Conservation (phyloP, 768 basidiomycete species). For the Butyriboletus loyo region DNA sequence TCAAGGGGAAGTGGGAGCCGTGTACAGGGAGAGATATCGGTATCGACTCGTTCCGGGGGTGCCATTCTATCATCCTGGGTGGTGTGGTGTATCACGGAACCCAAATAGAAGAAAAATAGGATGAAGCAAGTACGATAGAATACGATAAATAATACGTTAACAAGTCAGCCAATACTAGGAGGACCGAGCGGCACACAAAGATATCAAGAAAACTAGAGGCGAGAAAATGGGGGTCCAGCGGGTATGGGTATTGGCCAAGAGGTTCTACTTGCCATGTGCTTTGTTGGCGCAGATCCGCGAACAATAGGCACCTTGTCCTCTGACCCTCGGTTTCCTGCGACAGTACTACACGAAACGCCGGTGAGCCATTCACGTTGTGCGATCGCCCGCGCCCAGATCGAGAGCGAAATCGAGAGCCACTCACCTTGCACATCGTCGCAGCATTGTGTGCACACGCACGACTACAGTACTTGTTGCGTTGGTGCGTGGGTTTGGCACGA, state of each 20-base stretch:
- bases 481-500: conserved; percentile 54
- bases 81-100: not conserved
- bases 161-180: not conserved
- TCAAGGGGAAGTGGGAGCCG: too few relatives aligned
- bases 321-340: conserved; percentile 15
- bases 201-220: not conserved
- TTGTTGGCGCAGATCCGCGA: conserved; percentile 26
- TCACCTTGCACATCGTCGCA: conserved; percentile 24
- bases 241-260: not conserved
- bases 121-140: not conserved
- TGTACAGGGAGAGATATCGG: too few relatives aligned
- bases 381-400: not conserved
- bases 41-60: conserved; percentile 46
- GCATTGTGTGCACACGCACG: conserved; percentile 56
- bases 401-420: not conserved
- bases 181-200: not conserved
- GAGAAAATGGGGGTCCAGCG: not conserved
- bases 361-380: not conserved
- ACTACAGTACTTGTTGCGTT: conserved; percentile 56
- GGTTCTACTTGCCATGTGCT: conserved; percentile 12
- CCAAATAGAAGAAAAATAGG: not conserved
- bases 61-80: not conserved
- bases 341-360: conserved; percentile 18
- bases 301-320: conserved; percentile 20
- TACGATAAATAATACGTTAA: not conserved